These are phyloP conservation scores for Metroxylon sagu DNA, from an alignment of 176 grass and related monocot genomes.

Conservation along the genomic window DNA sequence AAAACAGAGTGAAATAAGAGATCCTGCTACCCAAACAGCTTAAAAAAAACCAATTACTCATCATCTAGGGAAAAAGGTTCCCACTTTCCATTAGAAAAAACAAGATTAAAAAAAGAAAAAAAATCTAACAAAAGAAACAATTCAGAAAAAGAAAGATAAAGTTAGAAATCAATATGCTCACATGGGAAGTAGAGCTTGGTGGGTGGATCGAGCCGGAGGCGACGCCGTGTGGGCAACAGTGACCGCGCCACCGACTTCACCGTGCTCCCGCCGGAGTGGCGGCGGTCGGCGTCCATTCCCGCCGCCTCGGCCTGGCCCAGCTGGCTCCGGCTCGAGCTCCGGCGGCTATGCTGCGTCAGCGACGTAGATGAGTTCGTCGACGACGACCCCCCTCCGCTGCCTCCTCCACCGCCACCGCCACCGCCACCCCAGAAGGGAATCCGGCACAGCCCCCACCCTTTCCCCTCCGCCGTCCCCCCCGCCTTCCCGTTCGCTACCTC, in stretches of 20 bases:
- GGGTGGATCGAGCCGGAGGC: slow-evolving; percentile 78
- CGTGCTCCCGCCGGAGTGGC: slow-evolving; percentile 5
- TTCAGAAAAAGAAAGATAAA: background rate
- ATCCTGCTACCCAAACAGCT: no score
- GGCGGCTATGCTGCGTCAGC: background rate
- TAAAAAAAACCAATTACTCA: no score
- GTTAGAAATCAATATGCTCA: slow-evolving; percentile 8
- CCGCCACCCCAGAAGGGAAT: slow-evolving; percentile 43
- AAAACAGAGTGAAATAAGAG: no score
- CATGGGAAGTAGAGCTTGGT: slow-evolving; percentile 95
- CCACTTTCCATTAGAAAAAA: slow-evolving; percentile 2
- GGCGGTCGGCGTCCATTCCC: slow-evolving; percentile 9
- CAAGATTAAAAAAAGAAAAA: background rate
- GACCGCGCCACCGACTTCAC: slow-evolving; percentile 46
- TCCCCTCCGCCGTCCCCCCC: background rate
- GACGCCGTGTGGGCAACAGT: slow-evolving; percentile 68
- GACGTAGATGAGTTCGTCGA: background rate
- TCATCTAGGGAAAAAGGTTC: background rate
- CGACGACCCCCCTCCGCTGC: slow-evolving; percentile 12
- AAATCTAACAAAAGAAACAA: slow-evolving; percentile 6
- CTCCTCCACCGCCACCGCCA: slow-evolving; percentile 14
- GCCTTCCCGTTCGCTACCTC: background rate
- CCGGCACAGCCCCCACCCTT: slow-evolving; percentile 13
- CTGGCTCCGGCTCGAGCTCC: no score
- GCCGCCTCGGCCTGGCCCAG: slow-evolving; percentile 3